Evolutionary conservation across 129 eudicot species (phyloP).

Genomic region (Tagetes patula): DNA sequence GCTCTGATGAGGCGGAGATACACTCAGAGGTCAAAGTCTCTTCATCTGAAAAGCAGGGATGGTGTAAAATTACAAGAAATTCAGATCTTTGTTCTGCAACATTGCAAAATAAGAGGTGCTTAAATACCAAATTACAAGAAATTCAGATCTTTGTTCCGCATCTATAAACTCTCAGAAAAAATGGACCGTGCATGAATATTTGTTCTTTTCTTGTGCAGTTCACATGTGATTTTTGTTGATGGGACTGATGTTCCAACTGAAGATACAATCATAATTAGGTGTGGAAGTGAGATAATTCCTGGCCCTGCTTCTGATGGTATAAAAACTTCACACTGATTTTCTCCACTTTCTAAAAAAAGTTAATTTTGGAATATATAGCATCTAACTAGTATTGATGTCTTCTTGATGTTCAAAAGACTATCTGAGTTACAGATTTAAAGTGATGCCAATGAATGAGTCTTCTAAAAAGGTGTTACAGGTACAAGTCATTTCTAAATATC

Average conservation of each 20-base stretch:
- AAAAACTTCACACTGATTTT: background rate
- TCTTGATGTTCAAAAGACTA: constrained; percentile 50
- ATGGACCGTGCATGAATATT: background rate
- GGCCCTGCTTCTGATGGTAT: constrained; percentile 62
- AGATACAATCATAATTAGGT: constrained; percentile 50
- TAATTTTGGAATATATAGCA: background rate
- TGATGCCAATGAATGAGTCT: constrained; percentile 56
- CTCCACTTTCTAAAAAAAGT: background rate
- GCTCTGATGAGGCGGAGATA: constrained; percentile 51
- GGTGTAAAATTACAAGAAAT: constrained; percentile 88
- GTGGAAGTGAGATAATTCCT: constrained; percentile 82
- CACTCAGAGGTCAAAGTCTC: constrained; percentile 49
- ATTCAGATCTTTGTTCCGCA: constrained; percentile 45
- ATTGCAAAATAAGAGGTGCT: constrained; percentile 67
- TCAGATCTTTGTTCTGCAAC: constrained; percentile 65
- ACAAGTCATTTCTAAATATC: constrained; percentile 19
- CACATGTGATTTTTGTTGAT: constrained; percentile 58
- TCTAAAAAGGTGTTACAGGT: constrained; percentile 56
- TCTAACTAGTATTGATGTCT: constrained; percentile 18
- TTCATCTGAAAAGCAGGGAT: constrained; percentile 52
- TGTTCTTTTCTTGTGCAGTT: constrained; percentile 41
- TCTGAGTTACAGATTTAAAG: constrained; percentile 68
- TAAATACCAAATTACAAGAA: constrained; percentile 41
- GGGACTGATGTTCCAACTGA: constrained; percentile 53
- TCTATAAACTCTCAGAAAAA: background rate